Base-by-base conservation (phyloP, 139 green algal species). In the Closterium sp. region DNA sequence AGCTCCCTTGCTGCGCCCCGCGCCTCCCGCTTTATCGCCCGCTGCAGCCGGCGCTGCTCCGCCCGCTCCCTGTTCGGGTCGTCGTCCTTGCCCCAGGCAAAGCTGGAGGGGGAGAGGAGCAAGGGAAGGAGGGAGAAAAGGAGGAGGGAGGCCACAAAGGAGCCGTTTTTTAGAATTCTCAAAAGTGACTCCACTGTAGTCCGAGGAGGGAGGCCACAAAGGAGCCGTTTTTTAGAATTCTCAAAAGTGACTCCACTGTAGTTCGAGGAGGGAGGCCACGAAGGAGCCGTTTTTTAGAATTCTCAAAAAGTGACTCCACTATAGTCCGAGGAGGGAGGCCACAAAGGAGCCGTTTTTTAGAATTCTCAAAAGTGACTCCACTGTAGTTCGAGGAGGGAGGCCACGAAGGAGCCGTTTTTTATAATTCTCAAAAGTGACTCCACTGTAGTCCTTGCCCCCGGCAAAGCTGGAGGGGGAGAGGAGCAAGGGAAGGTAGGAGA, bases 1-100 rank as follows among this genome's bases (percentile, higher is more conserved):
- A 99, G 96, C 96, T 99, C 98, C 25, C 98, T 96, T 83, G 97
- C 96, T 5, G 95, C 93, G 7, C 92, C 89, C 32, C 86, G 92
- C 93, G 86, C 96, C 96, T 30, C 97, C 94, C 90, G 90, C 90
- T 93, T 93, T 33, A 96, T 33, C 84, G 94, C 76, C 89, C 76
- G 88, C 83, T 93, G 64, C 31, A 95, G 89, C 90, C 94, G 94
- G 89, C 94, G 95, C 12, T 32, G 25, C n/a, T 95, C 95, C 32
- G 95, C 91, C 19, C 94, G 89, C 85, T 95, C 94, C 19, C 81
- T 32, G 90, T 95, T 92, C 25, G 91, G 93, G 84, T 96, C 93
- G 93, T 96, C 95, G 38, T 96, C 92, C 23, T 87, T 33, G n/a
- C 94, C 93, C 32, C 55, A 9, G 2, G 43, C 89, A 81, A 94